phyloP scores from a whole-genome alignment of 1,284 basidiomycete genomes.

The Mycosarcoma maydis region DNA sequence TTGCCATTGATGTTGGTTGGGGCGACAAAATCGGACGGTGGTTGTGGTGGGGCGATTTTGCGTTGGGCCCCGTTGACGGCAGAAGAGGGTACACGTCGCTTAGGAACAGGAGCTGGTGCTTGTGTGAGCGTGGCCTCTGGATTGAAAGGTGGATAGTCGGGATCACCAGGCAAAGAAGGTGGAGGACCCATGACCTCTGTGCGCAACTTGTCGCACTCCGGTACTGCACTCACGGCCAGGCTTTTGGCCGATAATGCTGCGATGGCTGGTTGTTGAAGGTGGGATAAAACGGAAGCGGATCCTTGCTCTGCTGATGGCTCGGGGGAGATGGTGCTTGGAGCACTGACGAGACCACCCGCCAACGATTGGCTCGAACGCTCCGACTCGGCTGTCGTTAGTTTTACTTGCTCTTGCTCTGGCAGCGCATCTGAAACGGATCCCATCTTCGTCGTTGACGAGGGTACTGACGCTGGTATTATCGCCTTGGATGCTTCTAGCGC shows the following conservation, averaged over 20 bases:
- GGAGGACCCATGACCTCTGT: constrained; percentile 55
- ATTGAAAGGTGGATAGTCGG: constrained; percentile 41
- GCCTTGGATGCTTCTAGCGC: neutral
- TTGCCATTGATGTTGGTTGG: constrained; percentile 41
- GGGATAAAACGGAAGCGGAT: neutral
- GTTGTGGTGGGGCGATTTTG: constrained; percentile 7
- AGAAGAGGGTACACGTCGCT: constrained; percentile 9
- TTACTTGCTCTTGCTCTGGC: neutral
- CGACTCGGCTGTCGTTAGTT: neutral
- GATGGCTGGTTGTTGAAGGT: constrained; percentile 1
- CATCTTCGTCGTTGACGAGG: constrained; percentile 4
- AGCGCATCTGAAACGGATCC: constrained; percentile 4
- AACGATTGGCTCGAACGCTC: neutral
- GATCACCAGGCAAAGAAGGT: constrained; percentile 30
- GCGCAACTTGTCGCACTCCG: constrained; percentile 17
- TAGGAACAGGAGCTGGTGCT: constrained; percentile 8
- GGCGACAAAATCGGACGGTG: constrained; percentile 24
- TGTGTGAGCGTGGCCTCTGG: constrained; percentile 21
- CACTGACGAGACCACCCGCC: constrained; percentile 15
- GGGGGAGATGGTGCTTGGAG: neutral
- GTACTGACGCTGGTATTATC: neutral
- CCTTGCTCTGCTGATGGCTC: constrained; percentile 2
- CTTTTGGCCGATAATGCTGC: constrained; percentile 6
- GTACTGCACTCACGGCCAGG: neutral
- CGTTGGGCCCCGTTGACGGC: constrained; percentile 15